Conservation (phyloP, 78 protist species). For the Salpingoeca rosetta region DNA sequence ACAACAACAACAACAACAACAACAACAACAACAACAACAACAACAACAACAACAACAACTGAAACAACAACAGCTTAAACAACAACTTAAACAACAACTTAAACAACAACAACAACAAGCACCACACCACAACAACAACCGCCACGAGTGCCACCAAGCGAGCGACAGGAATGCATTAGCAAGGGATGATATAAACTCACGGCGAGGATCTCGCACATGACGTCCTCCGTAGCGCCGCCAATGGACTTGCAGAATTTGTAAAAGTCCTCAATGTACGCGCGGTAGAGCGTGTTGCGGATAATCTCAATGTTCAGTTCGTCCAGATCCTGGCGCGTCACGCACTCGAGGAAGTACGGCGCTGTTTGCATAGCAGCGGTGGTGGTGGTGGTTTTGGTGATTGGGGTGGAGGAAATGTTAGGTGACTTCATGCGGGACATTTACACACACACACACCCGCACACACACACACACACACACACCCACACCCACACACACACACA, state of each 20-base stretch:
- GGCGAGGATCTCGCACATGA: constrained; percentile 69
- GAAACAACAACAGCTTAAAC: too few relatives aligned
- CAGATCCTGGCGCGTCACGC: constrained; percentile 67
- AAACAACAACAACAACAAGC: too few relatives aligned
- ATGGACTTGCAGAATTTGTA: constrained; percentile 57
- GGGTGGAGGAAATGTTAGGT: neutral
- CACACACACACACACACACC: too few relatives aligned
- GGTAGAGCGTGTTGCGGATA: constrained; percentile 86
- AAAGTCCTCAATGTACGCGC: constrained; percentile 94
- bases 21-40: too few relatives aligned
- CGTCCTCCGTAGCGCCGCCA: constrained; percentile 75
- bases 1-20: too few relatives aligned
- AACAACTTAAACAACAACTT: too few relatives aligned
- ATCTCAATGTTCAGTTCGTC: constrained; percentile 89
- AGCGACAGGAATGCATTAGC: neutral
- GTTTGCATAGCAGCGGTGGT: neutral
- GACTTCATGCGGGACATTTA: too few relatives aligned
- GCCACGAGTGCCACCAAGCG: too few relatives aligned
- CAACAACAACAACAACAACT: neutral
- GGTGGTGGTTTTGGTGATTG: neutral
- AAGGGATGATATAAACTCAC: neutral
- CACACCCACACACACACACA: too few relatives aligned
- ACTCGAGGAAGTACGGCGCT: constrained; percentile 55
- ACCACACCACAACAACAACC: too few relatives aligned
- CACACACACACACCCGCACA: too few relatives aligned